These are phyloP conservation scores for Marasmius oreades DNA, from an alignment of 1,284 basidiomycete species.

Conservation along the genomic window DNA sequence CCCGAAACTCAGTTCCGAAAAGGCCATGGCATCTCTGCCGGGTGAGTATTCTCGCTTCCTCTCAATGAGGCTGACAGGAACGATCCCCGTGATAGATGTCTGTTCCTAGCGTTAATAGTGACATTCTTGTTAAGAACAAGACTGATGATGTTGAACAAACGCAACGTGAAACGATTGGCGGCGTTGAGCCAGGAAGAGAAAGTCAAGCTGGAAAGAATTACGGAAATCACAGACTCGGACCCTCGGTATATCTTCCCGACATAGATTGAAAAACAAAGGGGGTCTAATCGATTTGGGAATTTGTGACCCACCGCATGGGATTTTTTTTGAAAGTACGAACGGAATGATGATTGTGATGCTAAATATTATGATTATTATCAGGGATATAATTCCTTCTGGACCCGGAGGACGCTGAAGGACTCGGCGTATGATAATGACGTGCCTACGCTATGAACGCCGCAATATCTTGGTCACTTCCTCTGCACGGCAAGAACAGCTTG, in stretches of 20 bases:
- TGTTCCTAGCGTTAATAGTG: conserved; percentile 51
- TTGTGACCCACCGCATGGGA: neutral
- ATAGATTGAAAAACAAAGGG: too few relatives aligned
- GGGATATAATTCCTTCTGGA: too few relatives aligned
- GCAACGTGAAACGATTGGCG: conserved; percentile 1
- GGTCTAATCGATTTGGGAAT: too few relatives aligned
- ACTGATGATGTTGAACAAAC: conserved; percentile 57
- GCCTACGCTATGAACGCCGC: too few relatives aligned
- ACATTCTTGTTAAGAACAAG: conserved; percentile 78
- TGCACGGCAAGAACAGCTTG: too few relatives aligned
- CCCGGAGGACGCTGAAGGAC: too few relatives aligned
- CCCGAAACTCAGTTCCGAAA: conserved; percentile 44
- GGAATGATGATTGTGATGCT: too few relatives aligned
- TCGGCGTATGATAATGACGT: too few relatives aligned
- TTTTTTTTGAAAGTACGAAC: too few relatives aligned
- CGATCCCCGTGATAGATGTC: conserved; percentile 5
- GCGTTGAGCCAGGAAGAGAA: conserved; percentile 10
- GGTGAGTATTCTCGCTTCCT: conserved; percentile 26
- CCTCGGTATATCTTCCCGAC: conserved; percentile 10
- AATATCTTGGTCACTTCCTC: too few relatives aligned
- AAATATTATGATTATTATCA: too few relatives aligned
- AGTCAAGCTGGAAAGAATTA: neutral
- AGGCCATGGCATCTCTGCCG: conserved; percentile 50
- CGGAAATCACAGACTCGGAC: conserved; percentile 12
- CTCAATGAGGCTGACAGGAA: neutral